Evolutionary conservation across 352 stramenopile genomes (phyloP), one percentile per base, ranked within the genome.

Genomic region (Stephanocyclus meneghinianus): DNA sequence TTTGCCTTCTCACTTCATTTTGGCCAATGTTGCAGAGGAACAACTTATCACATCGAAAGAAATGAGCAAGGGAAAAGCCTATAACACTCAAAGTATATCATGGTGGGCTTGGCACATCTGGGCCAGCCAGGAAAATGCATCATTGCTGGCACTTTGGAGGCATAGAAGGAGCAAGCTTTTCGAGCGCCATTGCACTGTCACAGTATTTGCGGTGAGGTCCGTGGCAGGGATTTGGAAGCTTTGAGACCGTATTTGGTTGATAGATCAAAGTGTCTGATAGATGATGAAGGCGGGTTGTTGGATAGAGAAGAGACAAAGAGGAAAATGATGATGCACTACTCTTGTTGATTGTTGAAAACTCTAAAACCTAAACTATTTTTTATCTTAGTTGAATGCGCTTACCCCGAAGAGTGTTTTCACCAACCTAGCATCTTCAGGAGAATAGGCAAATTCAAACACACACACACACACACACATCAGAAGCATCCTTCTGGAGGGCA

Each of bases 1-100:
- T 83, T 87, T 99, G 71, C 97, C 97, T 53, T 97, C 97, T 53
- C 91, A 97, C 45, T 99, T 97, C 86, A 99, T 99, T 97, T 98
- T 95, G 16, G 96, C 98, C 18, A 97, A 97, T 83, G 91, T 96
- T 76, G 95, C 95, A 1, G 82, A 98, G 13, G 93, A 98, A 75
- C 96, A 99, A 90, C 91, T 99, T 9, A 94, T 99, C 35, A 95
- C 98, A 78, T 90, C 98, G 26, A 92, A 98, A 69, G 82, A 92
- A 71, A 32, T 74, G 9, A 30, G 59, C 71, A 85, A 71, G 45
- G 66, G 73, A 51, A 61, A 71, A 40, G 85, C 78, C n/a, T 93
- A 92, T 62, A 71, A 87, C 67, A 65, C 80, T 1, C 51, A 71
- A 3, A 83, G 85, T 60, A 94, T 87, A 65, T 91, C 96, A n/a